Conservation (phyloP, 495 filamentous ascomycete species). For the Pseudoneurospora amorphoporcata region DNA sequence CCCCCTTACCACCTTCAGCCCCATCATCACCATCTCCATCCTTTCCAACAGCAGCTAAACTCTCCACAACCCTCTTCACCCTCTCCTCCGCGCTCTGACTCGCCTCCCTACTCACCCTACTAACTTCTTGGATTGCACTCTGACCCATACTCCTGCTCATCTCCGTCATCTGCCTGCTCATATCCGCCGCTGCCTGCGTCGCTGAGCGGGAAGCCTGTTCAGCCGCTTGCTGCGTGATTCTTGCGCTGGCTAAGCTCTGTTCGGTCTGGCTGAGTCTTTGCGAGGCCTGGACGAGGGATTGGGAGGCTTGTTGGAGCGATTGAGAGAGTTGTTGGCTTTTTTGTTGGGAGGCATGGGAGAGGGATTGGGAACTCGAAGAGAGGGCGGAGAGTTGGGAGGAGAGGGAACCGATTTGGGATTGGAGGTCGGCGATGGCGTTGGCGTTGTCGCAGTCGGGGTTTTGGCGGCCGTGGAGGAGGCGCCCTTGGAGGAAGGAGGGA, state of each 20-base stretch:
- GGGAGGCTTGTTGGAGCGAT: conserved; percentile 26
- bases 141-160: not conserved
- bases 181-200: conserved; percentile 11
- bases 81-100: not conserved
- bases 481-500: not conserved
- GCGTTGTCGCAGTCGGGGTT: conserved; percentile 22
- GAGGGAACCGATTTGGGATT: conserved; percentile 31
- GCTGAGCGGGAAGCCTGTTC: conserved; percentile 16
- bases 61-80: not conserved
- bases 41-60: not conserved
- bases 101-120: not conserved
- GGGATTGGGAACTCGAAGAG: conserved; percentile 17
- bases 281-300: conserved; percentile 17
- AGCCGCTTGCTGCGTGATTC: conserved; percentile 6
- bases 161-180: not conserved
- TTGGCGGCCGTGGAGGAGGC: conserved; percentile 3
- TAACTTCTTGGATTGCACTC: not conserved
- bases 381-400: conserved; percentile 25
- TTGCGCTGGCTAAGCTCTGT: conserved; percentile 9
- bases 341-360: conserved; percentile 28
- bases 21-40: not conserved
- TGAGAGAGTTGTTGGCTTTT: conserved; percentile 30
- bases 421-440: conserved; percentile 23
- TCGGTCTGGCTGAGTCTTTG: conserved; percentile 20
- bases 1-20: not conserved